These are phyloP conservation scores for Epichloe glyceriae DNA, from an alignment of 2,329 filamentous ascomycete species.

Conservation along the genomic window DNA sequence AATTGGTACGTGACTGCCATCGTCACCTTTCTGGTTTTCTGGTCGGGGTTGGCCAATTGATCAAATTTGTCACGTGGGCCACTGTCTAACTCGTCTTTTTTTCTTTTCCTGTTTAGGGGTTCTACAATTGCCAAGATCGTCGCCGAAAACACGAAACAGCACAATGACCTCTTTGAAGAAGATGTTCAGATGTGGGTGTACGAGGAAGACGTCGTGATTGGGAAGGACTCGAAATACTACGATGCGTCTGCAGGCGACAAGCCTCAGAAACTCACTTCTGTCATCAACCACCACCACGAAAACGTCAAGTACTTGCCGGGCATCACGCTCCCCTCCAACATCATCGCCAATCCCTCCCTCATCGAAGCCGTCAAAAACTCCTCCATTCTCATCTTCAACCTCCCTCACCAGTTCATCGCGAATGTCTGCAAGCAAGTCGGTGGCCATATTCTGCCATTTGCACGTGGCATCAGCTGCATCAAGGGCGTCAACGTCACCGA, in stretches of 20 bases:
- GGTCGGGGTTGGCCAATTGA: neutral
- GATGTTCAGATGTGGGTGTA: conserved; percentile 98
- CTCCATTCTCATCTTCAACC: conserved; percentile 88
- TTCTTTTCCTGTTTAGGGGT: conserved; percentile 46
- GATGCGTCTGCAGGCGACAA: conserved; percentile 46
- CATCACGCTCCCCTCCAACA: conserved; percentile 69
- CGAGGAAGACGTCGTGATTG: conserved; percentile 74
- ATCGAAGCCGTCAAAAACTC: conserved; percentile 69
- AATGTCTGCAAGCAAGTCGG: conserved; percentile 72
- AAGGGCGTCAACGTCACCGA: conserved; percentile 93
- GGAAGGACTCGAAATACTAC: conserved; percentile 62
- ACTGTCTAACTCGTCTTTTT: neutral
- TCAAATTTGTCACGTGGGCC: neutral
- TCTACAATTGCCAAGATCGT: conserved; percentile 96
- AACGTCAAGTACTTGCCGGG: conserved; percentile 97
- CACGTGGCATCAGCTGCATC: conserved; percentile 91
- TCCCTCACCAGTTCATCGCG: conserved; percentile 90
- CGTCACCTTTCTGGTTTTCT: neutral
- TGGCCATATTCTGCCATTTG: conserved; percentile 82
- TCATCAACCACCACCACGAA: conserved; percentile 90
- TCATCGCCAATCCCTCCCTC: conserved; percentile 72
- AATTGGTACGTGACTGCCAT: conserved; percentile 57
- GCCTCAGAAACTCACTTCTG: conserved; percentile 72
- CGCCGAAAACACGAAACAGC: conserved; percentile 73
- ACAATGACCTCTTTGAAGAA: conserved; percentile 72